phyloP scores from a whole-genome alignment of 495 filamentous ascomycete species.

The Annulohypoxylon bovei region DNA sequence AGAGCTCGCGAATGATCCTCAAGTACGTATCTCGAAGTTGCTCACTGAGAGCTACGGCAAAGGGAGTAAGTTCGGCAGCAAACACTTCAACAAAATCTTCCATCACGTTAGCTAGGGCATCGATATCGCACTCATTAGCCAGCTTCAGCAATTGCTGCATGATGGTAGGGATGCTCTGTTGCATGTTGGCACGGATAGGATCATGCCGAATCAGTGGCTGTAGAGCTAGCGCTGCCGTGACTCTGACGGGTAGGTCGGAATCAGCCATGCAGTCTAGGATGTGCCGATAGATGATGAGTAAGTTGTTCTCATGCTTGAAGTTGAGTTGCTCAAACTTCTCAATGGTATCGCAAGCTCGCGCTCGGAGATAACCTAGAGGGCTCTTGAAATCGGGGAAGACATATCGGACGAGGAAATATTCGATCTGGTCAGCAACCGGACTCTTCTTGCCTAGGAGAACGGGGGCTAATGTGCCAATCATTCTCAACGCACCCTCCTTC shows the following conservation, averaged over 20 bases:
- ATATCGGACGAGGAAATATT: slow-evolving; percentile 97
- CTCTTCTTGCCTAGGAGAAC: slow-evolving; percentile 98
- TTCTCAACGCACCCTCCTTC: slow-evolving; percentile 95
- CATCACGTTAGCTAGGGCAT: slow-evolving; percentile 98
- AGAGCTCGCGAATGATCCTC: slow-evolving; percentile 87
- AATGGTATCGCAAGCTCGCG: slow-evolving; percentile 93
- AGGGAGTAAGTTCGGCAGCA: slow-evolving; percentile 92
- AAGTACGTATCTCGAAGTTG: slow-evolving; percentile 97
- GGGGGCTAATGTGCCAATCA: slow-evolving; percentile 94
- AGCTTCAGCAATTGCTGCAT: slow-evolving; percentile 98
- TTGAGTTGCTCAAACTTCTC: slow-evolving; percentile 97
- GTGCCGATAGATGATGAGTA: slow-evolving; percentile 94
- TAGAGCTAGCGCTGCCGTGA: slow-evolving; percentile 92
- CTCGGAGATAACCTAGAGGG: slow-evolving; percentile 90
- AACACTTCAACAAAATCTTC: slow-evolving; percentile 99
- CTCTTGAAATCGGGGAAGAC: slow-evolving; percentile 98
- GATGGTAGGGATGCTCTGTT: slow-evolving; percentile 97
- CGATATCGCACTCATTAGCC: slow-evolving; percentile 94
- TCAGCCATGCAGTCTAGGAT: slow-evolving; percentile 98
- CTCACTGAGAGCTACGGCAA: slow-evolving; percentile 96
- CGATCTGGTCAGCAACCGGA: slow-evolving; percentile 96
- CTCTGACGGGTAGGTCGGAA: slow-evolving; percentile 86
- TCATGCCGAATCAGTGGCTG: slow-evolving; percentile 97
- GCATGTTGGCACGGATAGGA: slow-evolving; percentile 91
- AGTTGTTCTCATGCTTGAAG: slow-evolving; percentile 93